phyloP scores from a whole-genome alignment of 2,329 filamentous ascomycete species.

The Madurella mycetomatis region DNA sequence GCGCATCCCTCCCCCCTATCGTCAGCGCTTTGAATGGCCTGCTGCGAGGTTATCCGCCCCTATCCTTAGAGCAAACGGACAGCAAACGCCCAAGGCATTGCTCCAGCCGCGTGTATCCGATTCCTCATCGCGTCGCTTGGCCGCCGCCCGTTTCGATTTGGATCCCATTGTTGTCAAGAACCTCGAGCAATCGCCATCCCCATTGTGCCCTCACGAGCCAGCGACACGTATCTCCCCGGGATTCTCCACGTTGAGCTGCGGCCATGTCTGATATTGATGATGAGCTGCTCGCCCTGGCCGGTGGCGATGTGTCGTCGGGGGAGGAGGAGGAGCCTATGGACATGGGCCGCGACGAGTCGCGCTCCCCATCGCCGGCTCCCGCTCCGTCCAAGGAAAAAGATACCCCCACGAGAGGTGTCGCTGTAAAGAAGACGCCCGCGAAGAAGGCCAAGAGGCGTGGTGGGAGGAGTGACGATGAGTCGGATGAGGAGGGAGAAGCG shows the following conservation, averaged over 20 bases:
- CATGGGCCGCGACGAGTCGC: slow-evolving; percentile 51
- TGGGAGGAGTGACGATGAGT: slow-evolving; percentile 50
- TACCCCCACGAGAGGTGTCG: slow-evolving; percentile 33
- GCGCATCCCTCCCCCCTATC: too few relatives aligned
- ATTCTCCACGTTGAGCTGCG: not conserved
- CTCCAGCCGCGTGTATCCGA: not conserved
- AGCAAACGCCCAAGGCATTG: not conserved
- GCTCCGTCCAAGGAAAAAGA: slow-evolving; percentile 34
- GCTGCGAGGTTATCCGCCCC: not conserved
- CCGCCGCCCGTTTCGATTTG: not conserved
- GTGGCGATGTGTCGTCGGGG: slow-evolving; percentile 62
- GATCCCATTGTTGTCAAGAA: not conserved
- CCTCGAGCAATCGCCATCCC: not conserved
- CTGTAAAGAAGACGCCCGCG: slow-evolving; percentile 33
- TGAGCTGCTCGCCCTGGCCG: slow-evolving; percentile 88
- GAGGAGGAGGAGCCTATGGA: slow-evolving; percentile 53
- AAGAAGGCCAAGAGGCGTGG: slow-evolving; percentile 47
- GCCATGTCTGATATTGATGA: slow-evolving; percentile 87
- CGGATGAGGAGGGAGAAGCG: slow-evolving; percentile 77
- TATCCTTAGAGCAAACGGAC: not conserved
- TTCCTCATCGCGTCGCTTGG: not conserved
- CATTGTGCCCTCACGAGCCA: not conserved
- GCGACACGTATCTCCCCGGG: not conserved
- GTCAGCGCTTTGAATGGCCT: too few relatives aligned
- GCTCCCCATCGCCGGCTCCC: slow-evolving; percentile 38